Conservation (phyloP, 805 yeast genomes). For the Yamadazyma ubonensis region DNA sequence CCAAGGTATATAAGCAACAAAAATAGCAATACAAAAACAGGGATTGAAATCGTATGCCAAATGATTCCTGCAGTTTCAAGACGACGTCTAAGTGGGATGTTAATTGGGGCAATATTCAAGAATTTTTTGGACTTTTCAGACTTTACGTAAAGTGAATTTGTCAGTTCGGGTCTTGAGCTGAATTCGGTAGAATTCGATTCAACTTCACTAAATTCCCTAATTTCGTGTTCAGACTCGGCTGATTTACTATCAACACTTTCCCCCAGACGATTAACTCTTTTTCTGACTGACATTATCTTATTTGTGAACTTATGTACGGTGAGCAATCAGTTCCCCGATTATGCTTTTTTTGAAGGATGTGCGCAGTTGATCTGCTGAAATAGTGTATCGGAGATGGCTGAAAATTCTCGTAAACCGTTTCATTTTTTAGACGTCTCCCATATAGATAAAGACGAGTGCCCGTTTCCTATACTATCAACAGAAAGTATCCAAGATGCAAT, state of each 20-base stretch:
- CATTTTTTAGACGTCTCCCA: conserved; percentile 20
- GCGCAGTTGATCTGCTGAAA: conserved; percentile 9
- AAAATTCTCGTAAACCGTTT: conserved; percentile 33
- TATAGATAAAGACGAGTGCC: neutral
- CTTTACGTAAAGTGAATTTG: neutral
- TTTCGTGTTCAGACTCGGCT: no score
- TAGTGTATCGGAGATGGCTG: conserved; percentile 16
- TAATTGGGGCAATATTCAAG: conserved; percentile 52
- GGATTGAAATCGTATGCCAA: conserved; percentile 72
- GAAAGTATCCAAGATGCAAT: neutral
- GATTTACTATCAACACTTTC: no score
- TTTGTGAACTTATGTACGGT: no score
- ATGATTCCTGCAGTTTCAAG: conserved; percentile 67
- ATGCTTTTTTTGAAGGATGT: neutral
- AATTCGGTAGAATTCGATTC: no score
- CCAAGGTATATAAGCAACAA: conserved; percentile 46
- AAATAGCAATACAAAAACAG: conserved; percentile 54
- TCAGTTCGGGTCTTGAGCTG: neutral
- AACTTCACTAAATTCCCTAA: no score
- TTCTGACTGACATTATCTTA: no score
- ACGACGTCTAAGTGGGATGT: conserved; percentile 56
- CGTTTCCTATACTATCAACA: neutral
- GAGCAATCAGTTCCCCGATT: neutral
- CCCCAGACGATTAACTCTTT: no score
- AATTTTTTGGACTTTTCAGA: conserved; percentile 8